Percentiles rank a stretch among this genome's conserved stretches.
Conservation (phyloP, 768 basidiomycete genomes). For the Auricularia sp. region DNA sequence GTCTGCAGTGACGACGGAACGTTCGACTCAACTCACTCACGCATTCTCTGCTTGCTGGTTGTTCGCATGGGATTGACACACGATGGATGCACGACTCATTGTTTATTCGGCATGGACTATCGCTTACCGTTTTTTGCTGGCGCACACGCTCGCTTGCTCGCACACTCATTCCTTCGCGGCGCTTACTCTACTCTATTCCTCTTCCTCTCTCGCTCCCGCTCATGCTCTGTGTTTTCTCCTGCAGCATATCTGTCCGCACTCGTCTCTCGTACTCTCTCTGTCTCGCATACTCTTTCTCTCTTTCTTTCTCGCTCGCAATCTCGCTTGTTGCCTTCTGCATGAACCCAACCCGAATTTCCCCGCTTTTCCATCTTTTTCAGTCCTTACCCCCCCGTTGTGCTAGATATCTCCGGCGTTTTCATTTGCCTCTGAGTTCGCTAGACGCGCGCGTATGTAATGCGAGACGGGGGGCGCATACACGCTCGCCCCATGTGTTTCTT, state of each 20-base stretch:
- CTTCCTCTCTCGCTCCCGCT: neutral
- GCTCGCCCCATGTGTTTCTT: neutral
- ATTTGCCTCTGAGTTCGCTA: neutral
- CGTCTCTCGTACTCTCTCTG: neutral
- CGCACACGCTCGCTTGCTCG: neutral
- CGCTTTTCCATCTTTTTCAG: neutral
- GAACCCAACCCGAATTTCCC: neutral
- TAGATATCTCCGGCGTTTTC: neutral
- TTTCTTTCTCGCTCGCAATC: neutral
- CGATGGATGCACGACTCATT: neutral
- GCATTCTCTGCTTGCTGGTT: neutral
- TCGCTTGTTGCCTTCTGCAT: no score
- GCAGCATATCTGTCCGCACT: neutral
- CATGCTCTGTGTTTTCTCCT: neutral
- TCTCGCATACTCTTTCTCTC: neutral
- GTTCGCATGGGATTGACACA: neutral
- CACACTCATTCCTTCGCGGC: neutral
- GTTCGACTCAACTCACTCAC: neutral
- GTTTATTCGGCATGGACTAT: neutral
- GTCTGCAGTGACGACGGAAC: slow-evolving; percentile 31
- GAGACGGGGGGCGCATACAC: neutral
- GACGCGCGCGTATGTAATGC: neutral
- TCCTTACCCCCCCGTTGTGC: neutral
- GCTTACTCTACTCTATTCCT: neutral
- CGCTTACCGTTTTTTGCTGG: neutral